Base-by-base conservation (phyloP, 2,329 filamentous ascomycete species). In the Colletotrichum tanaceti region DNA sequence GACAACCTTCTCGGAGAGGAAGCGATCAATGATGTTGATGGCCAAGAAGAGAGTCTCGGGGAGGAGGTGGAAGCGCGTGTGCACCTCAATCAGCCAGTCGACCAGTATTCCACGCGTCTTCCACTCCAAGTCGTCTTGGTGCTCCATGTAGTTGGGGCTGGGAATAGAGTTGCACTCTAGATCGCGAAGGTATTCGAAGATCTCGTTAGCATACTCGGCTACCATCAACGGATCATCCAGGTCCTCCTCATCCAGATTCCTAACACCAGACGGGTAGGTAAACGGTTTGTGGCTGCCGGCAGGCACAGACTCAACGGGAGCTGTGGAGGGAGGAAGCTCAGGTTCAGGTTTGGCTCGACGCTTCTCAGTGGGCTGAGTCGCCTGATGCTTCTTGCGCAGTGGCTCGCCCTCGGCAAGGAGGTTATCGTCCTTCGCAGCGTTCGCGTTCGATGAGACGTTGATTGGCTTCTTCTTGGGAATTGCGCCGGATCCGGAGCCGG, bases 31-130 rank as follows among this genome's bases (percentile, higher is more conserved):
- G 79, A 98, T 94, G 87, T 98, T 99, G 86, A 98, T 93, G 53
- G 94, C 91, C 44, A 99, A 89, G 87, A 98, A 99, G 53, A 98
- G 87, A 2, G 96, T 98, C 83, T 99, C 96, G 24, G 96, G 96
- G 49, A 98, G 88, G 20, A 99, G 89, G 73, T 96, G 92, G 85
- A 98, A 99, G 65, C 95, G 93, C 24, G 93, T 97, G 84, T 99
- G 96, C 54, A 99, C 96, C 80, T 99, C 96, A 71, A 99, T 94
- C 72, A 99, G 87, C 96, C 96, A 99, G 83, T 99, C 96, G 73
- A 98, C 90, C 63, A 99, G 88, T 73, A 99, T 98, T 72, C 94
- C 95, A 74, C 96, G 93, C 83, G 97, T 98, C 87, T 97, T 97
- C 96, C 96, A 99, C 80, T 98, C 95, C 14, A 99, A 86, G 74